These are phyloP conservation scores for Notholithocarpus densiflorus DNA, from an alignment of 306 rosid species.

Conservation along the genomic window DNA sequence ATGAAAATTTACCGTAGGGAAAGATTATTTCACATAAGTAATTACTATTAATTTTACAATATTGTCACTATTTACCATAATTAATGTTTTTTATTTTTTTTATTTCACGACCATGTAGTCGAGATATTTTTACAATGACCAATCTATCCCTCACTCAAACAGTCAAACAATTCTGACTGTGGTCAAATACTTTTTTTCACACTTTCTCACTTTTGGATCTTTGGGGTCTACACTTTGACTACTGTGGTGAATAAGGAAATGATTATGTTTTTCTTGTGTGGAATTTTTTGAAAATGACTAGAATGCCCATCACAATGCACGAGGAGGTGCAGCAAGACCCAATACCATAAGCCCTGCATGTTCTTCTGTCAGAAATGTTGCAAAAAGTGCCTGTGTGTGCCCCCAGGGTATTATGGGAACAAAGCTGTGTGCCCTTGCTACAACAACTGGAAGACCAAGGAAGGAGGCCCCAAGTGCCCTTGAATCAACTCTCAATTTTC, in stretches of 20 bases:
- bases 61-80: too few relatives aligned
- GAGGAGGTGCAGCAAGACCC: conserved; percentile 67
- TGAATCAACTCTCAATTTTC: neutral
- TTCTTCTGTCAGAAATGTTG: conserved; percentile 90
- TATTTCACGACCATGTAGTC: neutral
- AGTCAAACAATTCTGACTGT: neutral
- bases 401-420: conserved; percentile 89
- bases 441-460: conserved; percentile 92
- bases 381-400: conserved; percentile 76
- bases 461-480: conserved; percentile 94
- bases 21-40: neutral
- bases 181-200: conserved; percentile 16
- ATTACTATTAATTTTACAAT: too few relatives aligned
- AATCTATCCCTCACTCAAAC: neutral
- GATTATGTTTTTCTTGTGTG: neutral
- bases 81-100: too few relatives aligned
- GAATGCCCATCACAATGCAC: conserved; percentile 82
- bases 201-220: neutral
- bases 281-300: conserved; percentile 26
- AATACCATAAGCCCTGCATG: conserved; percentile 85
- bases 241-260: neutral
- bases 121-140: neutral
- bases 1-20: neutral
- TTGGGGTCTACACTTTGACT: conserved; percentile 6
- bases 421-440: conserved; percentile 90